phyloP scores from a whole-genome alignment of 2,329 filamentous ascomycete genomes.

The Colletotrichum theobromicola region DNA sequence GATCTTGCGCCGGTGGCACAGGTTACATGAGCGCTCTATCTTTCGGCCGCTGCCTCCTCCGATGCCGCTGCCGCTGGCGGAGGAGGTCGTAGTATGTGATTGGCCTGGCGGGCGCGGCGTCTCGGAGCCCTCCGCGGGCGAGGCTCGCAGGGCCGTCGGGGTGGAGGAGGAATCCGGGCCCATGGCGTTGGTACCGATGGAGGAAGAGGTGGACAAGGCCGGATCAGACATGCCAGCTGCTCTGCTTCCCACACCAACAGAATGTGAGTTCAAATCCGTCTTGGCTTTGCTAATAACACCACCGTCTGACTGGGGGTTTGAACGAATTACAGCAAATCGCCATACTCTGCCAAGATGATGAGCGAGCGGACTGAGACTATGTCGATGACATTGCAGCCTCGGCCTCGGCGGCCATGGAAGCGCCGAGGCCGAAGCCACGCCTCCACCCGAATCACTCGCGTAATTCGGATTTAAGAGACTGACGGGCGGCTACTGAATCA shows the following conservation, averaged over 20 bases:
- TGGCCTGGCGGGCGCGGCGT: not conserved
- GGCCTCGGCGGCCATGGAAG: not conserved
- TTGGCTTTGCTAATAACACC: not conserved
- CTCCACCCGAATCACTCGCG: not conserved
- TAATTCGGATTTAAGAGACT: not conserved
- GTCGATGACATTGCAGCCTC: constrained; percentile 1
- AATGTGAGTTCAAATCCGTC: not conserved
- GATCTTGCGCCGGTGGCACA: constrained; percentile 35
- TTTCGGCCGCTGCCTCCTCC: not conserved
- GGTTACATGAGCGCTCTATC: constrained; percentile 32
- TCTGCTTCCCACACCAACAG: not conserved
- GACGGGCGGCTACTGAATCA: not conserved
- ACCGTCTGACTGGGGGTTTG: not conserved
- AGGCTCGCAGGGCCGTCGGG: not conserved
- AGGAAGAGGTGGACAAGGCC: not conserved
- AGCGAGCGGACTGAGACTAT: not conserved
- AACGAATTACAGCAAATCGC: not conserved
- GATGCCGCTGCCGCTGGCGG: not conserved
- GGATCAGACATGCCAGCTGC: not conserved
- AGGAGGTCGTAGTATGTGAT: too few relatives aligned
- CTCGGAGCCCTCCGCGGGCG: not conserved
- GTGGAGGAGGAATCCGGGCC: not conserved
- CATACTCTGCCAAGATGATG: not conserved
- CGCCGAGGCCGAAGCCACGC: not conserved
- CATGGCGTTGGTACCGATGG: not conserved